phyloP scores from a whole-genome alignment of 1,139 yeast genomes.

The Protomyces pachydermus region DNA sequence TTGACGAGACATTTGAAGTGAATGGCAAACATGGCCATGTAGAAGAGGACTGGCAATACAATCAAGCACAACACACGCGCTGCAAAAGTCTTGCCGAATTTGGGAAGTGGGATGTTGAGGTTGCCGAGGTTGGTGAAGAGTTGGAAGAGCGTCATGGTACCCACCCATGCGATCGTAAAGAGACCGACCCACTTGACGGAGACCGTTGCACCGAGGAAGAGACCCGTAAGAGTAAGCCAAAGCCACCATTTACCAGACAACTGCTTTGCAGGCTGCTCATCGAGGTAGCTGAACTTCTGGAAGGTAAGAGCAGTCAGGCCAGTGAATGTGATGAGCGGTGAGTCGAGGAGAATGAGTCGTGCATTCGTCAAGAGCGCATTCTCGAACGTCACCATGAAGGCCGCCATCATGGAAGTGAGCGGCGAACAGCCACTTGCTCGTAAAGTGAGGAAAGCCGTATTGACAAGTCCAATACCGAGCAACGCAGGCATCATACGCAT shows the following conservation, averaged over 20 bases:
- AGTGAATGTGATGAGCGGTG: conserved; percentile 85
- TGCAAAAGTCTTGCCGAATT: conserved; percentile 51
- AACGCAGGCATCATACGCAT: conserved; percentile 86
- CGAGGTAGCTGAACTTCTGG: conserved; percentile 58
- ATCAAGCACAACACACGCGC: conserved; percentile 58
- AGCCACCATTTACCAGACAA: conserved; percentile 66
- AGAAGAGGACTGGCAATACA: conserved; percentile 64
- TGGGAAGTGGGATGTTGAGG: conserved; percentile 43
- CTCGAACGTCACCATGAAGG: conserved; percentile 68
- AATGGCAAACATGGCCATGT: conserved; percentile 66
- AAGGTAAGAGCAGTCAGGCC: conserved; percentile 77
- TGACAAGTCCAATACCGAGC: conserved; percentile 73
- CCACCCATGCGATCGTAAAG: conserved; percentile 91
- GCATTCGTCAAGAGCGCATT: conserved; percentile 85
- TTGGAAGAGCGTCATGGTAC: conserved; percentile 65
- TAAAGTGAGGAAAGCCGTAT: conserved; percentile 73
- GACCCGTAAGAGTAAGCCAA: conserved; percentile 66
- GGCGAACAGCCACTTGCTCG: conserved; percentile 83
- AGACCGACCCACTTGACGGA: conserved; percentile 90
- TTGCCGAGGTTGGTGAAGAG: conserved; percentile 90
- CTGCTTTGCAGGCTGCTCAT: conserved; percentile 57
- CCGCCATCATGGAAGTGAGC: conserved; percentile 62
- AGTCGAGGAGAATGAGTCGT: conserved; percentile 80
- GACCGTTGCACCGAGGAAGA: conserved; percentile 79
- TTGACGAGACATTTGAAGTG: conserved; percentile 67